A percentile compares a stretch with the other conserved stretches of the same genome.
Evolutionary conservation across 371 early-diverging fungal genomes (phyloP).

Genomic region (Mucor sp.): DNA sequence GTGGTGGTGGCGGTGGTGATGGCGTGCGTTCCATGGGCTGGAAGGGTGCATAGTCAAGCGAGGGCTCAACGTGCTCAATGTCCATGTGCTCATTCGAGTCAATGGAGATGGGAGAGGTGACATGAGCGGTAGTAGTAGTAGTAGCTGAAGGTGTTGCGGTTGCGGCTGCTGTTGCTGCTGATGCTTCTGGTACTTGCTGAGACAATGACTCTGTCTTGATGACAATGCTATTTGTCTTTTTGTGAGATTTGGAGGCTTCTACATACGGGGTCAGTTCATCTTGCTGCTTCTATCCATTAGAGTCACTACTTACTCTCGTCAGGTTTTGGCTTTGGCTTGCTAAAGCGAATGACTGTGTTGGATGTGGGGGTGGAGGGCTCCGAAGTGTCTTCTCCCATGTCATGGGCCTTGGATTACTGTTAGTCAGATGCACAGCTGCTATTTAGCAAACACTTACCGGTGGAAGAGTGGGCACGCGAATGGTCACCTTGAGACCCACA

Average conservation of each 20-base stretch:
- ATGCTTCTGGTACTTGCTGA: neutral
- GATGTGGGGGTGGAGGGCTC: constrained; percentile 28
- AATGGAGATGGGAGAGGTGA: constrained; percentile 10
- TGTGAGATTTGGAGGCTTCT: constrained; percentile 16
- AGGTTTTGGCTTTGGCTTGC: constrained; percentile 28
- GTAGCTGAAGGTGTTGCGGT: neutral
- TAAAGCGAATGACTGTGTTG: constrained; percentile 31
- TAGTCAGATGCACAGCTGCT: neutral
- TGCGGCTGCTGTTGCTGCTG: neutral
- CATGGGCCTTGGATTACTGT: no score
- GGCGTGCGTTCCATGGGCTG: constrained; percentile 9
- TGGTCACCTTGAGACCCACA: constrained; percentile 55
- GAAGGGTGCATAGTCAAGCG: neutral
- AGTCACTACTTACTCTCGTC: constrained; percentile 35
- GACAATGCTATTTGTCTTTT: constrained; percentile 16
- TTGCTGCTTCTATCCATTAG: no score
- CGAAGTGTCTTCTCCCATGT: constrained; percentile 17
- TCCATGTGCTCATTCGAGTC: neutral
- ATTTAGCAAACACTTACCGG: constrained; percentile 11
- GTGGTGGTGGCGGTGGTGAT: neutral
- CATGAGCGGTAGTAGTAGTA: no score
- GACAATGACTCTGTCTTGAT: constrained; percentile 21
- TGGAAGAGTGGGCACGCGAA: constrained; percentile 41
- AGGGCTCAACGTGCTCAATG: neutral
- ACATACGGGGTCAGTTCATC: no score